phyloP scores from a whole-genome alignment of 129 eudicot species.

The Apium graveolens region DNA sequence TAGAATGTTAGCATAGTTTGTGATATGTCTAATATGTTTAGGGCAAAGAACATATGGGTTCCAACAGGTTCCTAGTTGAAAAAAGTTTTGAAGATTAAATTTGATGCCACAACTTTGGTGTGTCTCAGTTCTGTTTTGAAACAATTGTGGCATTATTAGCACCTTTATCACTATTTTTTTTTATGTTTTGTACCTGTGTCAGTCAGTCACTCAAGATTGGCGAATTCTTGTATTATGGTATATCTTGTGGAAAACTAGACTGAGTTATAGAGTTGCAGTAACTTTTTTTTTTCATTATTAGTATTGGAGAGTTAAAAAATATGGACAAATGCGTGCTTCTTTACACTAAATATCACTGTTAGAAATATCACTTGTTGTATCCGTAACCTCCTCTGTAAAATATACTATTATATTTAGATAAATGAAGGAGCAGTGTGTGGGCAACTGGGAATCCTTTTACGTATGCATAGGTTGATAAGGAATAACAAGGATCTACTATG shows the following conservation, averaged over 20 bases:
- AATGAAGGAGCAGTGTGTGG: background rate
- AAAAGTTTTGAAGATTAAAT: background rate
- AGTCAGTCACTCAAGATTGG: background rate
- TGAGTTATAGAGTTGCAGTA: background rate
- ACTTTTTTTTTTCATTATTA: background rate
- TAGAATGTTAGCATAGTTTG: background rate
- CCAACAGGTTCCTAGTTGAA: background rate
- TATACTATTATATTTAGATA: background rate
- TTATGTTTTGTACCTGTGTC: background rate
- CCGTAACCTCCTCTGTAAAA: background rate
- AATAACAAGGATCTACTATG: background rate
- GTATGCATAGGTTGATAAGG: background rate
- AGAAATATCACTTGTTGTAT: background rate
- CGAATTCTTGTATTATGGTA: background rate
- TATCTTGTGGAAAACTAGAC: background rate
- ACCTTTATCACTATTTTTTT: background rate
- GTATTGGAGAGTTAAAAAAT: background rate
- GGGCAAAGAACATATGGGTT: background rate
- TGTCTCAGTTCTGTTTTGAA: background rate
- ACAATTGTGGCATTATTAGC: background rate
- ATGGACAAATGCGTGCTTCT: background rate
- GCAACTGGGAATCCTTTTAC: background rate
- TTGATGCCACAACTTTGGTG: background rate
- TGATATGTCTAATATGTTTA: background rate
- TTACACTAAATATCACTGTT: background rate